Percentiles rank a stretch among this genome's conserved stretches.
Conservation (phyloP, 495 filamentous ascomycete genomes). For the Xylaria scruposa region DNA sequence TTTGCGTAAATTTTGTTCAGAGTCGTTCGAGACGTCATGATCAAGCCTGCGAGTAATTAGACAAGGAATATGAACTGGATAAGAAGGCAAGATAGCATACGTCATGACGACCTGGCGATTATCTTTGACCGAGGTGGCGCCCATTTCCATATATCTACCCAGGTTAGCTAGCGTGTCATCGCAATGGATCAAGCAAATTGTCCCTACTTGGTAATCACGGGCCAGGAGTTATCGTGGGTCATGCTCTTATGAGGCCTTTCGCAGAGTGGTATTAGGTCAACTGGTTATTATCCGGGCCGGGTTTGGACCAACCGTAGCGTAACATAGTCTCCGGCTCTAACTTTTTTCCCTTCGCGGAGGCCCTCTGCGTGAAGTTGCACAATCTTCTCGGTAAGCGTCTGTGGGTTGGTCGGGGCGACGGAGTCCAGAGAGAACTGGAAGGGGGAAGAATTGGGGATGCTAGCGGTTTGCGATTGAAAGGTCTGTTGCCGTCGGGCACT, state of each 20-base stretch:
- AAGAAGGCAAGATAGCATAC: neutral
- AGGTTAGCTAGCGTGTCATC: constrained; percentile 24
- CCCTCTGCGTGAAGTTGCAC: constrained; percentile 79
- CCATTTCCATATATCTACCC: constrained; percentile 75
- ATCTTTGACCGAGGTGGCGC: constrained; percentile 76
- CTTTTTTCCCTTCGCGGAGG: constrained; percentile 72
- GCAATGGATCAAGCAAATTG: neutral
- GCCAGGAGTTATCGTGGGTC: constrained; percentile 3
- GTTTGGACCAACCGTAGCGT: constrained; percentile 73
- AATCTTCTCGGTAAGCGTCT: constrained; percentile 93
- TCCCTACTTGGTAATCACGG: constrained; percentile 28
- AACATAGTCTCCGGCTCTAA: constrained; percentile 82
- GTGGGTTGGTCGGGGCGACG: constrained; percentile 47
- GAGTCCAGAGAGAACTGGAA: too few species aligned
- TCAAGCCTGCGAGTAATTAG: constrained; percentile 58
- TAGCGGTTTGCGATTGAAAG: neutral
- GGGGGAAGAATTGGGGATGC: neutral
- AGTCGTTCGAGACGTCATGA: constrained; percentile 92
- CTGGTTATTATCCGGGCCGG: constrained; percentile 70
- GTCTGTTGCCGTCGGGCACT: neutral
- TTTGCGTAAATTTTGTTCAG: constrained; percentile 70
- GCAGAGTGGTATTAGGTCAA: constrained; percentile 54
- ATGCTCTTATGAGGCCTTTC: neutral
- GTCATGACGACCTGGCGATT: constrained; percentile 71
- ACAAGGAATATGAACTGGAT: neutral